Evolutionary conservation across 768 basidiomycete genomes (phyloP).

Genomic region (Auricularia sp.): DNA sequence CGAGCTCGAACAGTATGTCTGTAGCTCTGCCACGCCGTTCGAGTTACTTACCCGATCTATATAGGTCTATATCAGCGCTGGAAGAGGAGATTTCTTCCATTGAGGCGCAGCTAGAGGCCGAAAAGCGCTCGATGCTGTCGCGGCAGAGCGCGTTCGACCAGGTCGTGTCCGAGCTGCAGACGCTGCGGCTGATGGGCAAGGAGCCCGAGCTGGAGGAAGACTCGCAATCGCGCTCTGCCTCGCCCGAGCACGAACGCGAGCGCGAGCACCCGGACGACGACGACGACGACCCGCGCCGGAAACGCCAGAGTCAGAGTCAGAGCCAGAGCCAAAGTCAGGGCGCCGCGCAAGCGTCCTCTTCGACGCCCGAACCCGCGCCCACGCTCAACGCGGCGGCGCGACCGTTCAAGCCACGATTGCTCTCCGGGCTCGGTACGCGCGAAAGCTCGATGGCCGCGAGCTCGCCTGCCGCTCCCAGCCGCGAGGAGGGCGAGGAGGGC

Average conservation of each 20-base stretch:
- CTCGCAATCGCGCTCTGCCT: slow-evolving; percentile 21
- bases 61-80: slow-evolving; percentile 54
- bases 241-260: slow-evolving; percentile 8
- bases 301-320: not conserved
- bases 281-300: slow-evolving; percentile 4
- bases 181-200: slow-evolving; percentile 59
- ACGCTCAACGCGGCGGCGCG: slow-evolving; percentile 25
- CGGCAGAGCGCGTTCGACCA: slow-evolving; percentile 60
- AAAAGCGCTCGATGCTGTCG: slow-evolving; percentile 52
- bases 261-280: slow-evolving; percentile 1
- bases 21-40: not conserved
- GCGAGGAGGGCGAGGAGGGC: slow-evolving; percentile 7
- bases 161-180: slow-evolving; percentile 47
- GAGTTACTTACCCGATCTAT: not conserved
- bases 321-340: not conserved
- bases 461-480: not conserved
- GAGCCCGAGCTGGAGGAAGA: slow-evolving; percentile 38
- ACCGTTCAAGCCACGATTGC: slow-evolving; percentile 21
- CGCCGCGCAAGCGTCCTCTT: not conserved
- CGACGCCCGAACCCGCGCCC: slow-evolving; percentile 1
- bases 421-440: slow-evolving; percentile 12
- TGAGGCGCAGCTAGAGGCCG: slow-evolving; percentile 61
- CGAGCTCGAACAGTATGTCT: slow-evolving; percentile 63
- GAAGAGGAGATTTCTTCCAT: slow-evolving; percentile 76
- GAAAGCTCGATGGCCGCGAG: slow-evolving; percentile 1